These are phyloP conservation scores for Bryoerythrophyllum caledonicum DNA, from an alignment of 225 moss, liverwort and hornwort genomes.

Conservation along the genomic window DNA sequence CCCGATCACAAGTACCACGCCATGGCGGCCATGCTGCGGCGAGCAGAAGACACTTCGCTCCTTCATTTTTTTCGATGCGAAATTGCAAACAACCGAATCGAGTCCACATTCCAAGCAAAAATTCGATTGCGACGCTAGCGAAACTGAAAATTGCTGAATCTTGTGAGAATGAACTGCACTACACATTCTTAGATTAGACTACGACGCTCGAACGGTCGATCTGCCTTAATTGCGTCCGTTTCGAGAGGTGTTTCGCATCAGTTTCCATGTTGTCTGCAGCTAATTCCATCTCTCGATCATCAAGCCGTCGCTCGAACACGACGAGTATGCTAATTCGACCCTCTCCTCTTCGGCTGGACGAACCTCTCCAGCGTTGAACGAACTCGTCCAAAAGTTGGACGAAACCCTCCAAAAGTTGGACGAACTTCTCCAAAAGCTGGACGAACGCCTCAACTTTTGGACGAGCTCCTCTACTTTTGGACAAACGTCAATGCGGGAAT, in stretches of 20 bases:
- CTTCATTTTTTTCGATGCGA: neutral
- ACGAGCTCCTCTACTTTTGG: too few relatives aligned
- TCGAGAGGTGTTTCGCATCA: neutral
- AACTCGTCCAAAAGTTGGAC: too few relatives aligned
- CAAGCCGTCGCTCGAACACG: neutral
- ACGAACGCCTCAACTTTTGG: too few relatives aligned
- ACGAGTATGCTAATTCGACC: neutral
- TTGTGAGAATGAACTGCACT: neutral
- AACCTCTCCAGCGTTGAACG: too few relatives aligned
- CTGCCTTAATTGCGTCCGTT: too few relatives aligned
- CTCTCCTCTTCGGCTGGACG: too few relatives aligned
- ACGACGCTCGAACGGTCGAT: too few relatives aligned
- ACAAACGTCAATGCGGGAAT: too few relatives aligned
- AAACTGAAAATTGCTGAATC: neutral
- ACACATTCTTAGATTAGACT: neutral
- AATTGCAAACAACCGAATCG: neutral
- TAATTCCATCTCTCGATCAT: neutral
- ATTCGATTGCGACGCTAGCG: too few relatives aligned
- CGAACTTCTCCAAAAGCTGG: too few relatives aligned
- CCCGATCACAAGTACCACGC: neutral
- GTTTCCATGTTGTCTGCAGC: slow-evolving; percentile 2
- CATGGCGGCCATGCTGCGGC: neutral
- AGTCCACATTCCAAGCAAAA: too few relatives aligned
- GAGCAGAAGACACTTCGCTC: neutral
- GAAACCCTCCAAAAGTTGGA: too few relatives aligned